phyloP scores from a whole-genome alignment of 116 monocot species.

The Posidonia oceanica region DNA sequence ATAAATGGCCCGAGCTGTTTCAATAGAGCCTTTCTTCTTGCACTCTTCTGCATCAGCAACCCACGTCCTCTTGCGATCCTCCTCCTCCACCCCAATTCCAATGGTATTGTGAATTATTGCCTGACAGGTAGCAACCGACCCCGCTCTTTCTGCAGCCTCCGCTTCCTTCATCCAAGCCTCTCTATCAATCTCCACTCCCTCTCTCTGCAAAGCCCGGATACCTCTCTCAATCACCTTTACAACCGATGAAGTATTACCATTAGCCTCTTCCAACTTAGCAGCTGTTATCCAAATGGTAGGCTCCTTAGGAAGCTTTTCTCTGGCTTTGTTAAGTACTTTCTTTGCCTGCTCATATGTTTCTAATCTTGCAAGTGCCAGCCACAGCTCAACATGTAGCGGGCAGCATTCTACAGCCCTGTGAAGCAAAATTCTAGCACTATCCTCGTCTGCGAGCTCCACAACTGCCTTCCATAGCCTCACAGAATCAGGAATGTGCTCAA shows the following conservation, averaged over 20 bases:
- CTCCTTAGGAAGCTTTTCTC: slow-evolving; percentile 83
- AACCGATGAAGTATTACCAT: slow-evolving; percentile 68
- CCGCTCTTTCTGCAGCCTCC: slow-evolving; percentile 84
- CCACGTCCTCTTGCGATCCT: slow-evolving; percentile 97
- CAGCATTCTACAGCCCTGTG: slow-evolving; percentile 96
- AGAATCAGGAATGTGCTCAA: slow-evolving; percentile 87
- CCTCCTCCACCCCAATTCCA: slow-evolving; percentile 88
- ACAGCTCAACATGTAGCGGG: slow-evolving; percentile 91
- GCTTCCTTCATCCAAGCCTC: slow-evolving; percentile 97
- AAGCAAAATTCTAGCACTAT: slow-evolving; percentile 80
- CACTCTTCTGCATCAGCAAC: slow-evolving; percentile 99
- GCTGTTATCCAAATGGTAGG: slow-evolving; percentile 96
- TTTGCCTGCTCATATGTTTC: slow-evolving; percentile 90
- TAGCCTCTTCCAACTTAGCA: slow-evolving; percentile 96
- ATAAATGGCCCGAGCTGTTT: slow-evolving; percentile 93
- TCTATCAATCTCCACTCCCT: slow-evolving; percentile 75
- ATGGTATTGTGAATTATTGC: slow-evolving; percentile 81
- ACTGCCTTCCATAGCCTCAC: slow-evolving; percentile 95
- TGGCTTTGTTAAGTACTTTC: slow-evolving; percentile 90
- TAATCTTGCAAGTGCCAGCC: slow-evolving; percentile 92
- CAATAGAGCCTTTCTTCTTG: slow-evolving; percentile 93
- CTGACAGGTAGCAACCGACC: slow-evolving; percentile 78
- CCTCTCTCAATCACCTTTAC: slow-evolving; percentile 88
- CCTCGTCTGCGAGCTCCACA: slow-evolving; percentile 86
- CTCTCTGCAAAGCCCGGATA: slow-evolving; percentile 73